A percentile compares a stretch with the other conserved stretches of the same genome.
These are phyloP conservation scores for Hymenoscyphus albidus DNA, from an alignment of 2,329 filamentous ascomycete species.

Conservation along the genomic window DNA sequence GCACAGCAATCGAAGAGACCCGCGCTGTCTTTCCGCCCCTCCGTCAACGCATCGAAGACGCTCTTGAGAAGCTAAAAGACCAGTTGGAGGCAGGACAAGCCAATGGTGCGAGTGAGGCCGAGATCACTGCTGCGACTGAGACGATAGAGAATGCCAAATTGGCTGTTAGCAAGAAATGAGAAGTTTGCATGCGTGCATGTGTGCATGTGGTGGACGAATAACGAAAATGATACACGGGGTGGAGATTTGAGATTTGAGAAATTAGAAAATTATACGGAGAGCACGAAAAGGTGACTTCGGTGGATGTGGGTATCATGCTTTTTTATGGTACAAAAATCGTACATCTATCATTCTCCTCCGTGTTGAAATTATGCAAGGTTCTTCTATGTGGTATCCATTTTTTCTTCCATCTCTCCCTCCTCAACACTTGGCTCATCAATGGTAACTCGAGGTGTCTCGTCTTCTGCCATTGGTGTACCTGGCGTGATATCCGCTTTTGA, in stretches of 20 bases:
- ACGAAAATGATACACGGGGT: constrained; percentile 15
- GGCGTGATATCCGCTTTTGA: constrained; percentile 37
- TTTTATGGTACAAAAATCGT: constrained; percentile 30
- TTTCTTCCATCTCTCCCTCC: constrained; percentile 44
- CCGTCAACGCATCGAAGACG: constrained; percentile 65
- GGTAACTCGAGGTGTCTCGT: constrained; percentile 45
- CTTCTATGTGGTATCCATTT: constrained; percentile 61
- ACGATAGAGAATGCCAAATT: constrained; percentile 45
- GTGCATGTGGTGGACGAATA: neutral
- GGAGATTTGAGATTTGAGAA: neutral
- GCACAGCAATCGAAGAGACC: constrained; percentile 73
- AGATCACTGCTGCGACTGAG: constrained; percentile 52
- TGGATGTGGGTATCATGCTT: constrained; percentile 26
- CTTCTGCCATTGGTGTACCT: constrained; percentile 32
- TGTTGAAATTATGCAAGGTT: neutral
- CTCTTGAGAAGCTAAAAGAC: constrained; percentile 69
- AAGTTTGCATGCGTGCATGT: constrained; percentile 1
- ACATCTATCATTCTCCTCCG: constrained; percentile 11
- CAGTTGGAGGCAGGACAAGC: constrained; percentile 64
- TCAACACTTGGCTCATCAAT: constrained; percentile 45
- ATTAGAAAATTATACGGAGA: constrained; percentile 1
- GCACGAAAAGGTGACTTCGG: neutral
- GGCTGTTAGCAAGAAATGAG: constrained; percentile 36
- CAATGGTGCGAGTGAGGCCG: constrained; percentile 42
- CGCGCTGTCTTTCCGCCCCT: constrained; percentile 75